Base-by-base conservation (phyloP, 83 land plant genomes). In the Picea abies region DNA sequence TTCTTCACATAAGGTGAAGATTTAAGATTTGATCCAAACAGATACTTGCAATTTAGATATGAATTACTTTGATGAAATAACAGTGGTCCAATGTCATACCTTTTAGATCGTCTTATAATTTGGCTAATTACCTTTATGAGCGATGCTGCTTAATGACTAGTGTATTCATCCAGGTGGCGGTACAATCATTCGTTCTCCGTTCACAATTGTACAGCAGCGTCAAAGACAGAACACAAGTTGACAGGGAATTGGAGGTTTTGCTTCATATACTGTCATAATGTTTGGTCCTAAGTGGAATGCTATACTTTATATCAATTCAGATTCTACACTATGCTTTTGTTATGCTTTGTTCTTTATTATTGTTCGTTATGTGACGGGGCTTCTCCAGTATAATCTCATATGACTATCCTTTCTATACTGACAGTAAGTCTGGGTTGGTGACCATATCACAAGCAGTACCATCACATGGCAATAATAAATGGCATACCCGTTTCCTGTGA, bases 121-220 rank as follows among this genome's bases (percentile, higher is more conserved):
- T 37, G 41, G 39, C 22, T 37, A 17, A 19, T 68, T 37, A 35
- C 2, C 16, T 69, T 69, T 26, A n/a, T 17, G 75, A 71, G 23
- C 20, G 44, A 20, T 44, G 56, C 19, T 44, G 56, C 76, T 72
- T 20, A 72, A 72, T 72, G 76, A 44, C 16, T 17, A 67, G 29
- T 67, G n/a, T 44, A 8, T 68, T 8, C 75, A 62, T 85, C 76
- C 91, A 96, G 97, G 91, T 82, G 60, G 76, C 81, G 0, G 56
- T 92, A 23, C 90, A 87, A 77, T 98, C 99, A 17, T 97, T 97
- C 79, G 82, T 97, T 78, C 83, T 97, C 68, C 86, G 91, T 19
- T 90, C 98, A 29, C 99, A 97, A 80, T 79, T 97, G 47, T 95
- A 97, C 85, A 97, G 99, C 81, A 94, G 93, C 78, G 89, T 97